phyloP scores from a whole-genome alignment of 192 early-diverging fungal genomes.

The Coemansia sp. region DNA sequence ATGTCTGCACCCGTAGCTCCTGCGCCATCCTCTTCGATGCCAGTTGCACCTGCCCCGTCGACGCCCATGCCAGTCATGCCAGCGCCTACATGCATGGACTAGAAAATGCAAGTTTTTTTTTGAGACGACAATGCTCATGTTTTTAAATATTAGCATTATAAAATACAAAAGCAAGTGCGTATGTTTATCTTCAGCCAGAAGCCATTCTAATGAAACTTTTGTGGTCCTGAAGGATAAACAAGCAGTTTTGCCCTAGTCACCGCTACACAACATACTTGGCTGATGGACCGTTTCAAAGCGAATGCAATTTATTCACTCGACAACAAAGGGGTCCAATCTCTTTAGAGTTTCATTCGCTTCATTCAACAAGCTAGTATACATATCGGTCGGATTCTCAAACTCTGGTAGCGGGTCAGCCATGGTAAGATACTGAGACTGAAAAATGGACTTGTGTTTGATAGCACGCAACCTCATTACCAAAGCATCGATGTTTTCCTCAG shows the following conservation, averaged over 20 bases:
- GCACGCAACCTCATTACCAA: constrained; percentile 35
- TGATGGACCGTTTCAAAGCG: too few relatives aligned
- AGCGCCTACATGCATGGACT: constrained; percentile 9
- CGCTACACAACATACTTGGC: too few relatives aligned
- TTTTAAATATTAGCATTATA: neutral
- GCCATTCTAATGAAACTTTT: neutral
- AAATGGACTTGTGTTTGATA: constrained; percentile 13
- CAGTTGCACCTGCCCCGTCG: neutral
- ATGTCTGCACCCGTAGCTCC: neutral
- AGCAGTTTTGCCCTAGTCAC: neutral
- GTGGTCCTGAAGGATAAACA: neutral
- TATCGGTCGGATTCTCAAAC: neutral
- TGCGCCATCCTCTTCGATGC: constrained; percentile 6
- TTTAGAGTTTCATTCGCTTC: neutral
- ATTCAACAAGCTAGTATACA: neutral
- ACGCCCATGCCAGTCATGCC: constrained; percentile 2
- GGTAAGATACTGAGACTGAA: neutral
- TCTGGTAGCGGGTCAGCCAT: neutral
- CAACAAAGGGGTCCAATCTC: neutral
- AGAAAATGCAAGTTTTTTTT: neutral
- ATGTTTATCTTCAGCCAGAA: neutral
- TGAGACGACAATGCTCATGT: neutral
- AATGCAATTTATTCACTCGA: neutral
- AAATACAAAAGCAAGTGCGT: neutral
- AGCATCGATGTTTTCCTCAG: constrained; percentile 18